Evolutionary conservation across 1,284 basidiomycete genomes (phyloP).

Genomic region (Puccinia brachypodii): DNA sequence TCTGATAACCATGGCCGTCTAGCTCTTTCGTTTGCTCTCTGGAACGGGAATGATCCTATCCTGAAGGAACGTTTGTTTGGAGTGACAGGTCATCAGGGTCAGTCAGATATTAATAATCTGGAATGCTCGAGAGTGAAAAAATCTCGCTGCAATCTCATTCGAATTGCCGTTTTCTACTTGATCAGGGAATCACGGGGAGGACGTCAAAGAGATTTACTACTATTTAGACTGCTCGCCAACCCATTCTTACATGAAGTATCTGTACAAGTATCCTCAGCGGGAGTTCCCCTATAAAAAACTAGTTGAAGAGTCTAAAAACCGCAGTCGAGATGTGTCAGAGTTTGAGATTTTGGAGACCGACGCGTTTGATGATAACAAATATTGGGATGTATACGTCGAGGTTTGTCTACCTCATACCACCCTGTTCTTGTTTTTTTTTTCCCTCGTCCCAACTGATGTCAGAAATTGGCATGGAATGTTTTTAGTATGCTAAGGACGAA

Average conservation of each 20-base stretch:
- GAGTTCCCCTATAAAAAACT: slow-evolving; percentile 91
- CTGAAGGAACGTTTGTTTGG: slow-evolving; percentile 94
- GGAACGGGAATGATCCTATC: slow-evolving; percentile 93
- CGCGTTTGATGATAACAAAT: slow-evolving; percentile 84
- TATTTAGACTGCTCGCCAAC: slow-evolving; percentile 98
- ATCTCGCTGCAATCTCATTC: background rate
- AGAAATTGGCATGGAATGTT: background rate
- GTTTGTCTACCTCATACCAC: slow-evolving; percentile 61
- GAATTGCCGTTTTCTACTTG: background rate
- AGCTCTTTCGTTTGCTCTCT: slow-evolving; percentile 84
- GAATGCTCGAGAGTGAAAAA: background rate
- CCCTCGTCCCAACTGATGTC: background rate
- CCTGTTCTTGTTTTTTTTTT: background rate
- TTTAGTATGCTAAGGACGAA: slow-evolving; percentile 92
- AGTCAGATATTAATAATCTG: slow-evolving; percentile 20
- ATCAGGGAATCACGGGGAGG: slow-evolving; percentile 98
- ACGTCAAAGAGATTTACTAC: slow-evolving; percentile 97
- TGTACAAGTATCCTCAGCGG: slow-evolving; percentile 96
- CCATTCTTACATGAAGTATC: slow-evolving; percentile 98
- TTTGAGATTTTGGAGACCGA: slow-evolving; percentile 93
- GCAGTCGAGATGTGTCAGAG: slow-evolving; percentile 81
- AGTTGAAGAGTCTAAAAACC: slow-evolving; percentile 76
- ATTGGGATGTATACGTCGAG: slow-evolving; percentile 98
- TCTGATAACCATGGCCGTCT: slow-evolving; percentile 94
- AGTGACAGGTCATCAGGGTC: slow-evolving; percentile 82